Base-by-base conservation (phyloP, 2,329 filamentous ascomycete genomes). In the Aspergillus versicolor region DNA sequence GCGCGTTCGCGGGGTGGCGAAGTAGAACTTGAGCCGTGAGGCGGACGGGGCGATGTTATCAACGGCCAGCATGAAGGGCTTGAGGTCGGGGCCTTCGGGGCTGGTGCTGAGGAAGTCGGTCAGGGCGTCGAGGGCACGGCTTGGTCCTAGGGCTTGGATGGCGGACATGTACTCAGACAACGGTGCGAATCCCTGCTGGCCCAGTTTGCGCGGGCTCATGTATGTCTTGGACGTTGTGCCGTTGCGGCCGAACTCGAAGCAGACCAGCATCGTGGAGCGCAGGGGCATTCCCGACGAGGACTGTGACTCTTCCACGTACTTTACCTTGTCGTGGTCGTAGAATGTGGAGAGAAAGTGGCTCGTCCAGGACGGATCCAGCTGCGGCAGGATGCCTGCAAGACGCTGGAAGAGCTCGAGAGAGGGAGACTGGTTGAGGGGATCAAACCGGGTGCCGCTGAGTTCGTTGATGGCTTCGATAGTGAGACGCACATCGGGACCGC, bases 401-500 rank as follows among this genome's bases (percentile, higher is more conserved):
- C 27, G 24, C 4, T 47, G 21, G 6, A 45, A 13, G 5, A 46
- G 22, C 13, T 47, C 47, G 1, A 22, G n/a, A 2, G 42, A 19
- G 21, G 54, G 30, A 11, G 22, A 11, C 13, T 51, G 42, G 42
- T 56, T 56, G 7, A 52, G 42, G 12, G 47, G 47, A n/a, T 56
- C 54, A 11, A 17, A 15, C 4, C n/a, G 21, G 4, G 54, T 56
- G 12, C 54, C 54, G 15, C 34, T 37, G n/a, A 21, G 8, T 17
- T 19, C 15, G 12, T 27, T 38, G 22, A 59, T 57, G 3, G 57
- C 22, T 34, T 57, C 57, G 8, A 11, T 59, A 56, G 15, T 58
- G 60, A 42, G 65, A 59, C 56, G 64, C 30, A 57, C 64, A 58
- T 57, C 50, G 60, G 54, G 69, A 2, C 17, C 13, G 5, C 8